Conservation (phyloP, 164 flowering plant species). For the Nymphaea colorata region DNA sequence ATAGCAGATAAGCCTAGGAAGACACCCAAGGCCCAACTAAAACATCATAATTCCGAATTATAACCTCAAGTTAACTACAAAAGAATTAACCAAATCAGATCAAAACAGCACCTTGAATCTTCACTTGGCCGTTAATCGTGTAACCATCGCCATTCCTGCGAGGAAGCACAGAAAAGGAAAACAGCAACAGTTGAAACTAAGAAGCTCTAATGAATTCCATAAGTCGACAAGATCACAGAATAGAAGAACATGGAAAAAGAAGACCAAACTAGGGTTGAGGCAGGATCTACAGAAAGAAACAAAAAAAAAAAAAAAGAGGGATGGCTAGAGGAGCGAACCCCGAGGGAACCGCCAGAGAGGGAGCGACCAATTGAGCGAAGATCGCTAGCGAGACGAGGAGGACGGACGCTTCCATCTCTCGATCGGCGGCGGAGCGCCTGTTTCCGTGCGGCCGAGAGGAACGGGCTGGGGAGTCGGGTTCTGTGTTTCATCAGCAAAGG, state of each 20-base stretch:
- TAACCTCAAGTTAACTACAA: background rate
- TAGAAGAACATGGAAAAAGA: background rate
- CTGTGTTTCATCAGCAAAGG: no score
- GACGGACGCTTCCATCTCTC: background rate
- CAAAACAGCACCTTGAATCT: conserved; percentile 22
- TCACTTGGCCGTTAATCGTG: conserved; percentile 41
- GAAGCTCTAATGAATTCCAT: background rate
- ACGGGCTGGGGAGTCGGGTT: no score
- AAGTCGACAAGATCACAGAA: background rate
- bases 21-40: background rate
- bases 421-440: background rate
- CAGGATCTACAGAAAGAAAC: background rate
- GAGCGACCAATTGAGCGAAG: background rate
- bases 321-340: background rate
- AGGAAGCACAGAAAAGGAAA: background rate
- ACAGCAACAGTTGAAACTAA: background rate
- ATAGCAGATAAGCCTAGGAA: no score
- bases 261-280: no score
- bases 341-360: background rate
- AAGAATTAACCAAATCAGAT: background rate
- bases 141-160: conserved; percentile 37
- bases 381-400: background rate
- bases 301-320: no score
- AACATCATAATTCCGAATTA: background rate
- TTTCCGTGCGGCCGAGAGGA: no score